Evolutionary conservation across 2,329 filamentous ascomycete genomes (phyloP).

Genomic region (Ophioceras dolichostomum): DNA sequence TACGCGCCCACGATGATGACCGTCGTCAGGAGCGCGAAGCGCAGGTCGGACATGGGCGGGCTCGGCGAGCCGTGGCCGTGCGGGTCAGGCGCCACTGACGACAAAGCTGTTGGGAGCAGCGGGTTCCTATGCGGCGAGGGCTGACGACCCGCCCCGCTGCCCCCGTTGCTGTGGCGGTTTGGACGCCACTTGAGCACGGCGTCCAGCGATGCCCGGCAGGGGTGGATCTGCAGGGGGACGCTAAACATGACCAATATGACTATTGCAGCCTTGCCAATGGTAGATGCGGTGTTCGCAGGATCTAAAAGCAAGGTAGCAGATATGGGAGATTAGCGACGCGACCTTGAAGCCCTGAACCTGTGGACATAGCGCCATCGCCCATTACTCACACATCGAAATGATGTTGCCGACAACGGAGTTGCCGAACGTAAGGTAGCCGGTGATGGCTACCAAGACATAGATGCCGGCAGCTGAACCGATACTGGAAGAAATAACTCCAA

Average conservation of each 20-base stretch:
- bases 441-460: conserved; percentile 86
- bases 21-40: conserved; percentile 84
- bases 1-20: conserved; percentile 76
- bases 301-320: conserved; percentile 27
- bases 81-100: conserved; percentile 15
- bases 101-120: conserved; percentile 22
- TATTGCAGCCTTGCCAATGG: conserved; percentile 88
- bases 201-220: conserved; percentile 88
- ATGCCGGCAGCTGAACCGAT: conserved; percentile 81
- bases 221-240: conserved; percentile 89
- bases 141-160: conserved; percentile 23
- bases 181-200: conserved; percentile 91
- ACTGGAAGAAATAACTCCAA: conserved; percentile 67
- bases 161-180: conserved; percentile 18
- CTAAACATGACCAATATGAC: conserved; percentile 95
- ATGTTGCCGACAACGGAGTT: conserved; percentile 87
- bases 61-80: conserved; percentile 39
- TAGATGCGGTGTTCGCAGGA: conserved; percentile 65
- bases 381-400: conserved; percentile 74
- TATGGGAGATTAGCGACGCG: no score
- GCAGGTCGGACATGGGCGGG: conserved; percentile 66
- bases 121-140: conserved; percentile 28
- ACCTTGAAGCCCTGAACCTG: no score
- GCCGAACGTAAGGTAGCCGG: conserved; percentile 91
- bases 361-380: no score